A percentile compares a stretch with the other conserved stretches of the same genome.
These are phyloP conservation scores for Taiozyma onychis DNA, from an alignment of 1,139 yeast species.

Conservation along the genomic window DNA sequence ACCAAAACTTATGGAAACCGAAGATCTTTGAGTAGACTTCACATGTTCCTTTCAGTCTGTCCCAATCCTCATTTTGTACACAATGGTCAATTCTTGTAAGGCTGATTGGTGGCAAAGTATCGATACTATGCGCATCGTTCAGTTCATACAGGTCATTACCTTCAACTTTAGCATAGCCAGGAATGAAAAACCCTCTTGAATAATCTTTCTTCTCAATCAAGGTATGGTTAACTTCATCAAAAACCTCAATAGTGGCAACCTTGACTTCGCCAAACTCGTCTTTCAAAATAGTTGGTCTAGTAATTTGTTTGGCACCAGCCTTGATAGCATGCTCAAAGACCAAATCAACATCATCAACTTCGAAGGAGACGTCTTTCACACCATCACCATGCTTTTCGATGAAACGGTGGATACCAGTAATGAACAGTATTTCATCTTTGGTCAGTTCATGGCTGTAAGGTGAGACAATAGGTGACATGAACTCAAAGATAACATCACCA, in stretches of 20 bases:
- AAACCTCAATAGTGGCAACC: constrained; percentile 51
- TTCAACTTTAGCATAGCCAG: constrained; percentile 37
- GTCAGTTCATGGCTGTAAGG: not conserved
- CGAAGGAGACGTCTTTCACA: constrained; percentile 64
- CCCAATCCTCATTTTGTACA: constrained; percentile 75
- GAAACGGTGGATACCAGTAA: constrained; percentile 41
- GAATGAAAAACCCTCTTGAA: constrained; percentile 49
- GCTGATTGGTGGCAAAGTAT: constrained; percentile 31
- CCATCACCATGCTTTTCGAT: constrained; percentile 68
- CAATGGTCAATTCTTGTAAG: constrained; percentile 61
- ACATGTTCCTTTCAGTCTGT: constrained; percentile 55
- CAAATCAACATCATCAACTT: constrained; percentile 43
- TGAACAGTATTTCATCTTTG: constrained; percentile 15
- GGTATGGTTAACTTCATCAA: constrained; percentile 67
- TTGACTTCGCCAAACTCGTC: constrained; percentile 50
- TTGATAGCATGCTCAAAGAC: constrained; percentile 42
- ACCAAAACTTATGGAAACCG: constrained; percentile 78
- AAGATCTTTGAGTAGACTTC: constrained; percentile 52
- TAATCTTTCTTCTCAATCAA: constrained; percentile 43
- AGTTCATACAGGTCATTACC: constrained; percentile 17
- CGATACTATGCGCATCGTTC: constrained; percentile 3
- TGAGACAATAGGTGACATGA: constrained; percentile 34
- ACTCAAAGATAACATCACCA: constrained; percentile 52
- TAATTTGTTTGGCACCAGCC: constrained; percentile 49
- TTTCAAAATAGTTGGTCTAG: constrained; percentile 32